Base-by-base conservation (phyloP, 1,139 yeast species). In the Geotrichum cucujoidarum region DNA sequence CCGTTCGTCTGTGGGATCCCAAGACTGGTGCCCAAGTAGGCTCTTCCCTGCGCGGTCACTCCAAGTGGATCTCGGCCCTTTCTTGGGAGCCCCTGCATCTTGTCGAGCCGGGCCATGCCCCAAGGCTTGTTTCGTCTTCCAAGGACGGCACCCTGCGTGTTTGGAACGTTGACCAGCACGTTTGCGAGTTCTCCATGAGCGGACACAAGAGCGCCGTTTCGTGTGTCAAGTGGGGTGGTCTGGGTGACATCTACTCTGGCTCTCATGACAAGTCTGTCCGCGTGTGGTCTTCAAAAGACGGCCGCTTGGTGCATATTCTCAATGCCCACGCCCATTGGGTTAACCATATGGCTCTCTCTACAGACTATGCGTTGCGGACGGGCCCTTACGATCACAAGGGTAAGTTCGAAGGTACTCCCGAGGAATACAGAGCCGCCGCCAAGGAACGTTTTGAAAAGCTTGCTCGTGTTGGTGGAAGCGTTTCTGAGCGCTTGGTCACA, bases 291-390 rank as follows among this genome's bases (percentile, higher is more conserved):
- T 73, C 82, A 47, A 83, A 83, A 18, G 76, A 76, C 39, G 97
- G 97, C 20, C 80, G 79, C 58, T 79, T 95, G 58, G 74, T 87
- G 38, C 89, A 85, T 61, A 81, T 87, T 1, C 71, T 92, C 55
- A 82, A 81, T 64, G 78, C 94, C 41, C 99, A 92, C 65, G 97
- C 95, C 2, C 98, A 94, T 67, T 92, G 99, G 97, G 95, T 92
- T 44, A 92, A 92, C 64, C 97, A 92, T 67, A 73, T 92, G 55
- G 85, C 97, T 0, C 71, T 92, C 41, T 86, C 95, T 1, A 90
- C 97, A 0, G 99, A 92, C 62, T 83, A 83, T 60, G 95, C 81
- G 0, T 70, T 92, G 48, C 74, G 97, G 55, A 78, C 83, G 55
- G 98, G 97, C 43, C 79, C 95, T 10, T 82, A 78, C 67, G 86